phyloP scores from a whole-genome alignment of 169 alveolate species.

The Plasmodium billcollinsi region DNA sequence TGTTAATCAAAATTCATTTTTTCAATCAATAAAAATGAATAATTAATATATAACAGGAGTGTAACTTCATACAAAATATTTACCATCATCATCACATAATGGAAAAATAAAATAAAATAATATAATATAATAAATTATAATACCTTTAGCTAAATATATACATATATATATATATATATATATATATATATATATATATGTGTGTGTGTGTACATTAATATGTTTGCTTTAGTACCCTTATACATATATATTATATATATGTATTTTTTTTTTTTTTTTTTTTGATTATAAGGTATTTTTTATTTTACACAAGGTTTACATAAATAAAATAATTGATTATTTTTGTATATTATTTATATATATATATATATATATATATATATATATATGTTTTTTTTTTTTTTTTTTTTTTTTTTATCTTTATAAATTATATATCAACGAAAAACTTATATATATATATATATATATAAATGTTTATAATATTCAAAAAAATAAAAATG shows the following conservation, averaged over 20 bases:
- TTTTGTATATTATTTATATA: slow-evolving; percentile 12
- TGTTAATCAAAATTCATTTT: background rate
- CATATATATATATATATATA: background rate
- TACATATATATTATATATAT: background rate
- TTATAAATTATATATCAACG: background rate
- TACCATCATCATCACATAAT: background rate
- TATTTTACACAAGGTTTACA: no score
- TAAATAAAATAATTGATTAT: slow-evolving; percentile 16
- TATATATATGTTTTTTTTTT: no score
- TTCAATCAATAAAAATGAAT: slow-evolving; percentile 25
- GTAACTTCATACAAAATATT: background rate
- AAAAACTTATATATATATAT: background rate
- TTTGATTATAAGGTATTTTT: no score
- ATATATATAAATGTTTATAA: slow-evolving; percentile 2
- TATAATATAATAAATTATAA: no score
- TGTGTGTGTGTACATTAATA: background rate
- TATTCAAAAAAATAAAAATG: no score
- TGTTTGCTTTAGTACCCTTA: background rate
- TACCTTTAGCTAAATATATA: background rate
- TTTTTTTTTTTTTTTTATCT: no score
- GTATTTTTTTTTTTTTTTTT: background rate
- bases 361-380: no score
- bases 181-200: slow-evolving; percentile 11
- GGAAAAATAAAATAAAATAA: no score
- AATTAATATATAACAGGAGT: slow-evolving; percentile 1